These are phyloP conservation scores for Austroboletus eburneus DNA, from an alignment of 768 basidiomycete genomes.

Conservation along the genomic window DNA sequence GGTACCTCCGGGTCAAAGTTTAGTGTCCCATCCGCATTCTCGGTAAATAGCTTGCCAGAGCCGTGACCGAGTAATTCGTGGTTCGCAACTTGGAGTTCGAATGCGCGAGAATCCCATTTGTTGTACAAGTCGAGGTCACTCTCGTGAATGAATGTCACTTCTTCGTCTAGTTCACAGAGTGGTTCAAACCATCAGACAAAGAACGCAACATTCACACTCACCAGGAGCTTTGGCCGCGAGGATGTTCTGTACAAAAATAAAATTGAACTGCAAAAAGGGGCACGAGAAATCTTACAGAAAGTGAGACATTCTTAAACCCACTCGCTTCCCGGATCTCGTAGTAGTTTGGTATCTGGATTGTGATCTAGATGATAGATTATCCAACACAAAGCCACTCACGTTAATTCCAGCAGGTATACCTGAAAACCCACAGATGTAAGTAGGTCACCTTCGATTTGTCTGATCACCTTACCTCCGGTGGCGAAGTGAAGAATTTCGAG, in stretches of 20 bases:
- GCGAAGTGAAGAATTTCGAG: constrained; percentile 80
- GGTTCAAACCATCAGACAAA: too few species aligned
- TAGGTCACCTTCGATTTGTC: background rate
- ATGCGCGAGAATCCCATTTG: constrained; percentile 71
- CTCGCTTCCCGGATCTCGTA: constrained; percentile 76
- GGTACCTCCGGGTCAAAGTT: constrained; percentile 75
- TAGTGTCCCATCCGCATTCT: constrained; percentile 67
- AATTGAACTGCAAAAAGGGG: background rate
- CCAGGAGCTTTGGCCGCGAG: constrained; percentile 85
- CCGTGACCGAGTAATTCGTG: constrained; percentile 88
- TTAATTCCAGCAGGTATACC: constrained; percentile 89
- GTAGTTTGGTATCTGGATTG: constrained; percentile 71
- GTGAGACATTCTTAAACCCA: constrained; percentile 88
- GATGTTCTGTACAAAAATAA: constrained; percentile 53
- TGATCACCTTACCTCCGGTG: constrained; percentile 57
- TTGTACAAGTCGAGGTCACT: constrained; percentile 73
- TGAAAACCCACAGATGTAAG: constrained; percentile 19
- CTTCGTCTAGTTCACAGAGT: constrained; percentile 59
- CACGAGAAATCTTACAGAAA: constrained; percentile 50
- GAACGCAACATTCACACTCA: constrained; percentile 31
- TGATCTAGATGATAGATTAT: background rate
- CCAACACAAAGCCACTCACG: constrained; percentile 35
- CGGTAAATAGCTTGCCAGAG: constrained; percentile 78
- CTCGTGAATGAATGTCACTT: constrained; percentile 77
- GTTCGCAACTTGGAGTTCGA: constrained; percentile 87